These are phyloP conservation scores for Malus sylvestris DNA, from an alignment of 306 rosid species.

Conservation along the genomic window DNA sequence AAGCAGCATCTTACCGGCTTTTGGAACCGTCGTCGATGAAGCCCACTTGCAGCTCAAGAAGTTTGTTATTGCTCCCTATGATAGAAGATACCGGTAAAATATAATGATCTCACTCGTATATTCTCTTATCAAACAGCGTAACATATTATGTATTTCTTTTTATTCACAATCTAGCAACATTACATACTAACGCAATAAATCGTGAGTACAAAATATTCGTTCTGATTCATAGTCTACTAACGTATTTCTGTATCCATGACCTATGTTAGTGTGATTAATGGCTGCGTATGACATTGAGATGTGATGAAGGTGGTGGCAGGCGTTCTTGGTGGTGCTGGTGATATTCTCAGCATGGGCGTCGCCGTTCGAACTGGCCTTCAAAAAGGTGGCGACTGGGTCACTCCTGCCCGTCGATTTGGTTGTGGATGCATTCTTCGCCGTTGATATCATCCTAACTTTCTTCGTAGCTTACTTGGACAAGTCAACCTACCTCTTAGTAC, in stretches of 20 bases:
- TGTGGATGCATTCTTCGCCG: slow-evolving; percentile 65
- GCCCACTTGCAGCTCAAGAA: slow-evolving; percentile 43
- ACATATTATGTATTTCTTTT: neutral
- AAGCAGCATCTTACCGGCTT: slow-evolving; percentile 64
- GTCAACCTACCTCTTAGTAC: slow-evolving; percentile 67
- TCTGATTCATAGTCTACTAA: neutral
- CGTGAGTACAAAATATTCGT: neutral
- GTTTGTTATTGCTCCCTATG: slow-evolving; percentile 54
- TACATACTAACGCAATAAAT: neutral
- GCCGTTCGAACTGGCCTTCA: slow-evolving; percentile 80
- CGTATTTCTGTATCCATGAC: neutral
- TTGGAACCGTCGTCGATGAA: slow-evolving; percentile 47
- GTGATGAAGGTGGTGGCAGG: slow-evolving; percentile 67
- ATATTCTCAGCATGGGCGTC: slow-evolving; percentile 87
- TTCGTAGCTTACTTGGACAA: slow-evolving; percentile 84
- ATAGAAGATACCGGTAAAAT: slow-evolving; percentile 55
- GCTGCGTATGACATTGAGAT: neutral
- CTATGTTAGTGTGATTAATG: neutral
- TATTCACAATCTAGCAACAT: neutral
- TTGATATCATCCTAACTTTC: slow-evolving; percentile 64
- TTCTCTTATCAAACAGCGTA: neutral
- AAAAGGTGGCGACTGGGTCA: slow-evolving; percentile 34
- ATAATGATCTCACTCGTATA: no score
- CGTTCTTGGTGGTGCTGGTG: slow-evolving; percentile 59
- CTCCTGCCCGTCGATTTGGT: slow-evolving; percentile 51